These are phyloP conservation scores for Ambrosia artemisiifolia DNA, from an alignment of 129 eudicot species.

Conservation along the genomic window DNA sequence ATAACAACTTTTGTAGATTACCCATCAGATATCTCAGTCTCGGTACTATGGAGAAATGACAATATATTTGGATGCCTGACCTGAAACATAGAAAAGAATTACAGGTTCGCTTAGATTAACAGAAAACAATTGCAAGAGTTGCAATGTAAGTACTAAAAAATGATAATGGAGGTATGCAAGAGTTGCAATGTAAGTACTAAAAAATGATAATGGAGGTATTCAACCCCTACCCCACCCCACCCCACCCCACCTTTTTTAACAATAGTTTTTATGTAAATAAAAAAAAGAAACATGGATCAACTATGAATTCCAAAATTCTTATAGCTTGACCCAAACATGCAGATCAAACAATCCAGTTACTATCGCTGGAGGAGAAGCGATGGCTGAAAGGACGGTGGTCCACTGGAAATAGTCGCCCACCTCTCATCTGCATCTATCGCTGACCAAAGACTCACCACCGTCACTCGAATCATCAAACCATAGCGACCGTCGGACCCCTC, in stretches of 20 bases:
- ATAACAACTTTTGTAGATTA: slow-evolving; percentile 71
- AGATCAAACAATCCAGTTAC: neutral
- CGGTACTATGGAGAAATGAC: slow-evolving; percentile 91
- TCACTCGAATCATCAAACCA: too few species aligned
- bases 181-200: slow-evolving; percentile 7
- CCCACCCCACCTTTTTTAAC: neutral
- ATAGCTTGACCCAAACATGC: slow-evolving; percentile 5
- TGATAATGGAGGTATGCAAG: slow-evolving; percentile 5
- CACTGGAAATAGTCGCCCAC: too few species aligned
- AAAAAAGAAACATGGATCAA: neutral
- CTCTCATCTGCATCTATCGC: too few species aligned
- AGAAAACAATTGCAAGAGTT: neutral
- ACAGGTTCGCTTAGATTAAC: neutral
- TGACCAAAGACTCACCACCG: too few species aligned
- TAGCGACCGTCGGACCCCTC: too few species aligned
- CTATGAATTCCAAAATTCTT: slow-evolving; percentile 1
- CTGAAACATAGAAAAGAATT: slow-evolving; percentile 45
- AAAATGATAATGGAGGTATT: neutral
- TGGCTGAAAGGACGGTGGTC: too few species aligned
- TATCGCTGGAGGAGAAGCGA: too few species aligned
- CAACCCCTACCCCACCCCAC: neutral
- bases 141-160: neutral
- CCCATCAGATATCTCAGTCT: slow-evolving; percentile 79
- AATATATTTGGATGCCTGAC: slow-evolving; percentile 95
- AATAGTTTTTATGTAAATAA: neutral